Evolutionary conservation across 176 grass and related monocot species (phyloP).

Genomic region (Thalia dealbata): DNA sequence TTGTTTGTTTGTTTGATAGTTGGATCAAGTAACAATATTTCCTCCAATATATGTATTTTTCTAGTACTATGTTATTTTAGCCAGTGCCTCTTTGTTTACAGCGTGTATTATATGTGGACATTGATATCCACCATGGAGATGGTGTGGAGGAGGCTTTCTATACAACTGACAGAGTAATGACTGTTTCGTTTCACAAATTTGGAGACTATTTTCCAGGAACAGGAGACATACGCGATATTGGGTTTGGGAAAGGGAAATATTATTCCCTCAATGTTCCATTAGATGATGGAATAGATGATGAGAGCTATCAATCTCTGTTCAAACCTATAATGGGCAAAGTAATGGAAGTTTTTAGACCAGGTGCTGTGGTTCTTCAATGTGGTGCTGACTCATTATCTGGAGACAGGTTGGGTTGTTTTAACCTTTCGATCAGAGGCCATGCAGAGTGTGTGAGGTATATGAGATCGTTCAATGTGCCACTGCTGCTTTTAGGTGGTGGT

Average conservation of each 20-base stretch:
- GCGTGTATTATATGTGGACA: slow-evolving; percentile 92
- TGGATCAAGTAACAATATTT: not conserved
- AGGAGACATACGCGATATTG: slow-evolving; percentile 57
- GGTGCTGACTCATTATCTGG: slow-evolving; percentile 83
- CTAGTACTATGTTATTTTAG: too few species aligned
- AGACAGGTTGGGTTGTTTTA: slow-evolving; percentile 83
- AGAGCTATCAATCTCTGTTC: slow-evolving; percentile 86
- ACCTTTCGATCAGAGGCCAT: slow-evolving; percentile 79
- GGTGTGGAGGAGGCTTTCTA: slow-evolving; percentile 97
- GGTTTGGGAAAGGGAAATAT: slow-evolving; percentile 61
- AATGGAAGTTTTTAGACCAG: slow-evolving; percentile 80
- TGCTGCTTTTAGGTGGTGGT: slow-evolving; percentile 74
- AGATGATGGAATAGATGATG: slow-evolving; percentile 84
- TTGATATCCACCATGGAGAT: slow-evolving; percentile 94
- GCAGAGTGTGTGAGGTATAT: slow-evolving; percentile 87
- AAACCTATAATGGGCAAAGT: slow-evolving; percentile 91
- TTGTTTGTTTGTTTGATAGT: not conserved
- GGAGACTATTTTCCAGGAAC: slow-evolving; percentile 95
- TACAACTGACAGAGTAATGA: slow-evolving; percentile 90
- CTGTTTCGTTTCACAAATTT: slow-evolving; percentile 85
- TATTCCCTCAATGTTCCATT: slow-evolving; percentile 84
- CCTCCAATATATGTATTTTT: not conserved
- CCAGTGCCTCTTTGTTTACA: slow-evolving; percentile 15
- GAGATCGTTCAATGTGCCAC: slow-evolving; percentile 90
- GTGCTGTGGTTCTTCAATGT: slow-evolving; percentile 79